These are phyloP conservation scores for Nicotiana otophora DNA, from an alignment of 257 asterid species.

Conservation along the genomic window DNA sequence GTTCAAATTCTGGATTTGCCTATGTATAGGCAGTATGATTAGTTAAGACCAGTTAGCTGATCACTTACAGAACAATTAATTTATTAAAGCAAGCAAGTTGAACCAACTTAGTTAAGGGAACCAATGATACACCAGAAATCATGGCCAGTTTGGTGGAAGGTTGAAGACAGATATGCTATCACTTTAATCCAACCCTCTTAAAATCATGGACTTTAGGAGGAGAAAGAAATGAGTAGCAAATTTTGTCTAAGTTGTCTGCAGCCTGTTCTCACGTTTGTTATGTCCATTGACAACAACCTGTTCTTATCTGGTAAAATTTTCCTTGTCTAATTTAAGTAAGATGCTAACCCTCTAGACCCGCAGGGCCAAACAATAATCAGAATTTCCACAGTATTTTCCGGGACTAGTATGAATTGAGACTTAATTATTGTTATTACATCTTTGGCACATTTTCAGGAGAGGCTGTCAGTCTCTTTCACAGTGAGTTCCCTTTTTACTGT, in stretches of 20 bases:
- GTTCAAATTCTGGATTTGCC: too few species aligned
- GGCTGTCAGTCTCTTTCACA: too few species aligned
- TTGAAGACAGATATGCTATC: neutral
- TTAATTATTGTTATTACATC: too few species aligned
- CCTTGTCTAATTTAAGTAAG: neutral
- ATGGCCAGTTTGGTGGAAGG: neutral
- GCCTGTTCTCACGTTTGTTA: constrained; percentile 1
- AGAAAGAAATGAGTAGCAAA: neutral
- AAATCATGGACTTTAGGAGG: neutral
- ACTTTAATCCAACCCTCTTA: neutral
- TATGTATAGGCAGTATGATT: too few species aligned
- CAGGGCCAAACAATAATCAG: too few species aligned
- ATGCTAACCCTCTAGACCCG: too few species aligned
- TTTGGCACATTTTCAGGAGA: too few species aligned
- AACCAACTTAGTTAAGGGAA: neutral
- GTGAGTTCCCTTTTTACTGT: too few species aligned
- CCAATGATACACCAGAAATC: neutral
- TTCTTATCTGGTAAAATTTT: neutral
- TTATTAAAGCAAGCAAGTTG: neutral
- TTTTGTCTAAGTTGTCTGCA: neutral
- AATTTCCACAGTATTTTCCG: too few species aligned
- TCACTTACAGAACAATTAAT: neutral
- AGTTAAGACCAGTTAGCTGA: too few species aligned
- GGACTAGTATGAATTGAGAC: too few species aligned
- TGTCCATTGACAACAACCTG: neutral